Conservation (phyloP, 495 filamentous ascomycete species). For the Penicillium waksmanii region DNA sequence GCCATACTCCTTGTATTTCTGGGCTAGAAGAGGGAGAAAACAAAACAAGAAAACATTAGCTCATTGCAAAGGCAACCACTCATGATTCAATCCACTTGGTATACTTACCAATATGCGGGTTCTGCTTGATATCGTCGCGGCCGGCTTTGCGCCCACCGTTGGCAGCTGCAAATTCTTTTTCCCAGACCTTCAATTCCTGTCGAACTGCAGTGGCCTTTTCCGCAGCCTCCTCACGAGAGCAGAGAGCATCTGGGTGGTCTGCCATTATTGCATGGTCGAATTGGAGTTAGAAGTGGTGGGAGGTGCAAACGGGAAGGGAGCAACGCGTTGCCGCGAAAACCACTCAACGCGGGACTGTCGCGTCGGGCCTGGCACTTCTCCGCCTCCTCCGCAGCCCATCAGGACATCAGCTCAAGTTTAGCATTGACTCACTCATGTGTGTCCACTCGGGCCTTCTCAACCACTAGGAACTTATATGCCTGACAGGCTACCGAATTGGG, state of each 20-base stretch:
- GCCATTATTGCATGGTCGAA: constrained; percentile 44
- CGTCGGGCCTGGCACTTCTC: constrained; percentile 11
- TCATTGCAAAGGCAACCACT: not conserved
- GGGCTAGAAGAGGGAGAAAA: constrained; percentile 51
- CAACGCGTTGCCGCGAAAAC: constrained; percentile 16
- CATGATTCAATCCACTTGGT: constrained; percentile 4
- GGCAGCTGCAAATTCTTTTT: constrained; percentile 69
- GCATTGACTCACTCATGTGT: not conserved
- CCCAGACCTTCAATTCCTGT: constrained; percentile 83
- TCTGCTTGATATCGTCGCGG: constrained; percentile 84
- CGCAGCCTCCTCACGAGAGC: constrained; percentile 30
- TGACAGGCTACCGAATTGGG: not conserved
- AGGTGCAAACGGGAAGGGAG: constrained; percentile 7
- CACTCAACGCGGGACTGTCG: constrained; percentile 29
- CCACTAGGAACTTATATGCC: not conserved
- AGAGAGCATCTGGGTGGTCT: constrained; percentile 20
- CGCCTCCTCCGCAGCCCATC: not conserved
- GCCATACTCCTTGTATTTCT: constrained; percentile 91
- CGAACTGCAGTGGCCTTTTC: constrained; percentile 53
- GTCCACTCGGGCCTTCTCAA: not conserved
- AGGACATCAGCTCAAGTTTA: not conserved
- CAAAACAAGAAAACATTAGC: not conserved
- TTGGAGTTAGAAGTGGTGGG: not conserved
- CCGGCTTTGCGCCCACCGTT: constrained; percentile 77
- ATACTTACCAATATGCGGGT: constrained; percentile 74